Conservation (phyloP, 352 stramenopile genomes). For the Pythium pyrilobum region DNA sequence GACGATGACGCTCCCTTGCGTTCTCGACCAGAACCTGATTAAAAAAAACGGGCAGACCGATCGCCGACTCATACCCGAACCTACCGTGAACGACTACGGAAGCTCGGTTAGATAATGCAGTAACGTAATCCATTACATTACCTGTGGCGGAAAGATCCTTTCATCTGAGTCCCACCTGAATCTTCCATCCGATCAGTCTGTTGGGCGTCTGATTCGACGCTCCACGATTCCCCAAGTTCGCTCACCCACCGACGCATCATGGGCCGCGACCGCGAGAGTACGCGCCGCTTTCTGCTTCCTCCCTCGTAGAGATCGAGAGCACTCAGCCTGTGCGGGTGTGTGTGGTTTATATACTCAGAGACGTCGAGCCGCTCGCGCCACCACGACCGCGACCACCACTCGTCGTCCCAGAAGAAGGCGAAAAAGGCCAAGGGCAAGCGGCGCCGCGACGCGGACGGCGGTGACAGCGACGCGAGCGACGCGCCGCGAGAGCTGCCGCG, state of each 20-base stretch:
- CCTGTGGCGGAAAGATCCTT: too few relatives aligned
- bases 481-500: conserved; percentile 13
- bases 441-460: not conserved
- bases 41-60: too few relatives aligned
- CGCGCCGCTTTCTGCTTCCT: not conserved
- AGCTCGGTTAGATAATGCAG: too few relatives aligned
- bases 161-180: too few relatives aligned
- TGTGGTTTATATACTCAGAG: not conserved
- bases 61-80: too few relatives aligned
- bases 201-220: not conserved
- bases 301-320: not conserved
- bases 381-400: conserved; percentile 12
- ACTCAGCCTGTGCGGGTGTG: not conserved
- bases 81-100: too few relatives aligned
- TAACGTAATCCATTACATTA: too few relatives aligned
- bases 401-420: conserved; percentile 2
- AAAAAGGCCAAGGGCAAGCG: conserved; percentile 24
- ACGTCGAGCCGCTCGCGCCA: not conserved
- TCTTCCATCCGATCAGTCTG: not conserved
- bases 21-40: too few relatives aligned
- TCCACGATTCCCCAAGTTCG: too few relatives aligned
- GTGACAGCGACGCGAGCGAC: conserved; percentile 14
- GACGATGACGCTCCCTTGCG: too few relatives aligned
- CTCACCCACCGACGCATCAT: too few relatives aligned
- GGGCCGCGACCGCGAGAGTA: conserved; percentile 5